Conservation (phyloP, 139 green algal genomes). For the Raphidocelis subcapitata region DNA sequence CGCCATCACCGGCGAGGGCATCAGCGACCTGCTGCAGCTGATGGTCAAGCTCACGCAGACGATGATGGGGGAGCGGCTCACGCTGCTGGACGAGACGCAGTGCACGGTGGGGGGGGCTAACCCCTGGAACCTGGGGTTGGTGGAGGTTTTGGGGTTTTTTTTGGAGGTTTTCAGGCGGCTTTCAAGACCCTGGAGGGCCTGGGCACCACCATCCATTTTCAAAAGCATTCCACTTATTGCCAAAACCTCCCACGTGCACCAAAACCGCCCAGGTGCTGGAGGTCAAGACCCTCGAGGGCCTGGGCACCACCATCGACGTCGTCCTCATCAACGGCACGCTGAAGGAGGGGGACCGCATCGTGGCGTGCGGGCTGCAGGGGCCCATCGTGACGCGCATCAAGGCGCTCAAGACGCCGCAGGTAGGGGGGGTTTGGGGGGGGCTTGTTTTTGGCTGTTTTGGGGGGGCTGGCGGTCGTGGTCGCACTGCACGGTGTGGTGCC, state of each 20-base stretch:
- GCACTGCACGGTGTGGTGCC: not conserved
- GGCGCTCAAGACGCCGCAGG: constrained; percentile 90
- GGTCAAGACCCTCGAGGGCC: constrained; percentile 98
- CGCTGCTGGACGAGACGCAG: constrained; percentile 87
- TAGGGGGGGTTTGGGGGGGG: constrained; percentile 57
- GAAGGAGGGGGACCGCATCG: constrained; percentile 90
- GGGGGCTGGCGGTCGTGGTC: not conserved
- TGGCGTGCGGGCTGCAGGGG: constrained; percentile 91
- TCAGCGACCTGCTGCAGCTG: constrained; percentile 71
- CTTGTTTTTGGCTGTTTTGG: constrained; percentile 13
- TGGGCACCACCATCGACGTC: constrained; percentile 97
- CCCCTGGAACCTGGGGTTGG: not conserved
- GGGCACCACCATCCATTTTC: constrained; percentile 96
- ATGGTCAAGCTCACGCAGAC: constrained; percentile 95
- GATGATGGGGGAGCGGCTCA: constrained; percentile 92
- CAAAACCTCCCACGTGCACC: too few species aligned
- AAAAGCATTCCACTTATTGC: too few species aligned
- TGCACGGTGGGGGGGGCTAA: constrained; percentile 29
- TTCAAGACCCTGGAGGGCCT: constrained; percentile 98
- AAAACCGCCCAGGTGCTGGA: constrained; percentile 51
- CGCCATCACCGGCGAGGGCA: constrained; percentile 90
- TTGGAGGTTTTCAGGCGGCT: too few species aligned
- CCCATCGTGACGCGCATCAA: constrained; percentile 93
- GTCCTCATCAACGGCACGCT: constrained; percentile 94
- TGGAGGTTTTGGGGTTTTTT: too few species aligned